phyloP scores from a whole-genome alignment of 2,329 filamentous ascomycete genomes.

The Dactylellina sp. region DNA sequence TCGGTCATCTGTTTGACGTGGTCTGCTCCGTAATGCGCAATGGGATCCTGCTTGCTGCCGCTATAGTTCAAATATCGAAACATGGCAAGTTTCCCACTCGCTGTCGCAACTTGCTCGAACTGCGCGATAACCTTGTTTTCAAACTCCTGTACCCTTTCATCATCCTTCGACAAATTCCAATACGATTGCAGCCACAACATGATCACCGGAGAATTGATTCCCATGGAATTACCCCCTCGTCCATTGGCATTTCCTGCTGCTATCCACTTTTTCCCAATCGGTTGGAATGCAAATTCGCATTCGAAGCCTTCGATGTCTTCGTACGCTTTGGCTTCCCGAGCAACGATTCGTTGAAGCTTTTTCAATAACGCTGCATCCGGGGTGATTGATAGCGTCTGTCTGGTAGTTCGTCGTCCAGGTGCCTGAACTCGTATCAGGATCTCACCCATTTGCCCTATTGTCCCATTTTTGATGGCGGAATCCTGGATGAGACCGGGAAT shows the following conservation, averaged over 20 bases:
- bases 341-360: constrained; percentile 16
- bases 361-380: constrained; percentile 28
- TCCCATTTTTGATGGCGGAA: neutral
- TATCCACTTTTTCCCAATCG: constrained; percentile 51
- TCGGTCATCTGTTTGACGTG: constrained; percentile 61
- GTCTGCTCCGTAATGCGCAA: constrained; percentile 64
- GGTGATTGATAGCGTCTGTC: constrained; percentile 30
- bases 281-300: constrained; percentile 57
- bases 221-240: constrained; percentile 57
- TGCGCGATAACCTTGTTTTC: constrained; percentile 50
- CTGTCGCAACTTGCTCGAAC: constrained; percentile 60
- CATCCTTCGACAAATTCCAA: constrained; percentile 22
- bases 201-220: constrained; percentile 26
- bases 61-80: constrained; percentile 68
- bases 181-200: constrained; percentile 12
- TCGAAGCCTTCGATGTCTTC: constrained; percentile 36
- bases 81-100: constrained; percentile 62
- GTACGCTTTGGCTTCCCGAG: constrained; percentile 1
- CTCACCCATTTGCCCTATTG: constrained; percentile 9
- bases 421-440: neutral
- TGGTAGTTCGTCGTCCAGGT: constrained; percentile 20
- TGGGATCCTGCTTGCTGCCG: constrained; percentile 64
- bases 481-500: neutral
- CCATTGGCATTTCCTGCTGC: constrained; percentile 20
- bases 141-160: constrained; percentile 17